These are phyloP conservation scores for Rhododendron ferrugineum DNA, from an alignment of 148 eudicot genomes.

Conservation along the genomic window DNA sequence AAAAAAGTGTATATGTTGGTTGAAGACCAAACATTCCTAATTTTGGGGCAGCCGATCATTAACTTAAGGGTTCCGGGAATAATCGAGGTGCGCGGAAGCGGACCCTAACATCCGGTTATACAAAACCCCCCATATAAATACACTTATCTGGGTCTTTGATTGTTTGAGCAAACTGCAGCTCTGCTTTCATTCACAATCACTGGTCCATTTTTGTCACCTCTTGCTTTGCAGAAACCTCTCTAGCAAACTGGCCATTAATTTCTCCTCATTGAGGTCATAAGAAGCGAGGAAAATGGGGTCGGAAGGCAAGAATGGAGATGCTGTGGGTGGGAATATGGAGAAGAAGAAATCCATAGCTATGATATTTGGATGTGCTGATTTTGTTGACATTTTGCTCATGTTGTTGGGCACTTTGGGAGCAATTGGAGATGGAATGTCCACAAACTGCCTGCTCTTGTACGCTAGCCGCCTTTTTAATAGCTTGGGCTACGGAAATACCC, in stretches of 20 bases:
- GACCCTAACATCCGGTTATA: not conserved
- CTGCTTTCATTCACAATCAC: not conserved
- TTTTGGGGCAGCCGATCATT: no score
- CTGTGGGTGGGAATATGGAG: constrained; percentile 12
- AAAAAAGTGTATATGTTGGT: no score
- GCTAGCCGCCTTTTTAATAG: constrained; percentile 75
- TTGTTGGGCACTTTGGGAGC: constrained; percentile 76
- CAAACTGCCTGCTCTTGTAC: constrained; percentile 60
- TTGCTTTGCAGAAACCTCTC: not conserved
- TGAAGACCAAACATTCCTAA: no score
- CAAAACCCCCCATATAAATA: not conserved
- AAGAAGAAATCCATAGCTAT: constrained; percentile 27
- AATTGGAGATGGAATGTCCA: constrained; percentile 94
- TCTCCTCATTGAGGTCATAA: not conserved
- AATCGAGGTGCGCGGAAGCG: not conserved
- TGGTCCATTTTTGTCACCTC: not conserved
- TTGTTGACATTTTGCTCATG: constrained; percentile 62
- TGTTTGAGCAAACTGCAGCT: not conserved
- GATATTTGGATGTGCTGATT: constrained; percentile 60
- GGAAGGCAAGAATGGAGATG: constrained; percentile 11
- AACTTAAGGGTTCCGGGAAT: not conserved
- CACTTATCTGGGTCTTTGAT: not conserved
- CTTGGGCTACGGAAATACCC: constrained; percentile 60
- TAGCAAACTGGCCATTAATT: not conserved
- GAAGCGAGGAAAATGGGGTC: constrained; percentile 16